A percentile compares a stretch with the other conserved stretches of the same genome.
Evolutionary conservation across 2,329 filamentous ascomycete species (phyloP).

Genomic region (Hypoxylon sp.): DNA sequence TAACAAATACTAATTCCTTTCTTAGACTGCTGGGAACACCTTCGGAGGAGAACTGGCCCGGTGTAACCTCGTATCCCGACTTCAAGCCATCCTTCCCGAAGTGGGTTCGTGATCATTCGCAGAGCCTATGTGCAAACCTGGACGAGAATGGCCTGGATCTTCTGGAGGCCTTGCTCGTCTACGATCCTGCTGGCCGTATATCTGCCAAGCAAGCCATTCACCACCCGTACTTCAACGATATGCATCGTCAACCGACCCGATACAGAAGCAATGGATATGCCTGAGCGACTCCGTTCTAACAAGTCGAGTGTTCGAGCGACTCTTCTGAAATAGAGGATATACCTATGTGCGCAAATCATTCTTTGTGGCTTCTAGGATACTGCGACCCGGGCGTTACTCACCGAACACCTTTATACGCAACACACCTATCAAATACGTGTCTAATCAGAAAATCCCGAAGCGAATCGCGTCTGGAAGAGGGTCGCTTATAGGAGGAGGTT

Average conservation of each 20-base stretch:
- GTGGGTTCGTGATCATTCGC: slow-evolving; percentile 79
- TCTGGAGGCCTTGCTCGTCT: slow-evolving; percentile 78
- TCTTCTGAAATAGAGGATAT: slow-evolving; percentile 33
- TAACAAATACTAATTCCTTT: slow-evolving; percentile 21
- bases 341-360: slow-evolving; percentile 38
- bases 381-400: slow-evolving; percentile 27
- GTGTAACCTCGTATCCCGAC: slow-evolving; percentile 93
- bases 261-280: slow-evolving; percentile 43
- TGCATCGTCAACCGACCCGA: slow-evolving; percentile 34
- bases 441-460: slow-evolving; percentile 17
- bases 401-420: slow-evolving; percentile 20
- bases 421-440: slow-evolving; percentile 19
- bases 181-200: slow-evolving; percentile 87
- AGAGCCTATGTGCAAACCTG: slow-evolving; percentile 76
- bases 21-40: slow-evolving; percentile 82
- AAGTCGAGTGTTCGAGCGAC: slow-evolving; percentile 12
- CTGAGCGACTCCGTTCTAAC: slow-evolving; percentile 18
- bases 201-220: slow-evolving; percentile 88
- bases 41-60: slow-evolving; percentile 84
- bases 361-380: slow-evolving; percentile 47
- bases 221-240: slow-evolving; percentile 81
- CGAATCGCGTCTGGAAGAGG: slow-evolving; percentile 23
- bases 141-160: slow-evolving; percentile 79
- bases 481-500: slow-evolving; percentile 15
- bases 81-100: slow-evolving; percentile 94